These are phyloP conservation scores for Bullera alba DNA, from an alignment of 768 basidiomycete species.

Conservation along the genomic window DNA sequence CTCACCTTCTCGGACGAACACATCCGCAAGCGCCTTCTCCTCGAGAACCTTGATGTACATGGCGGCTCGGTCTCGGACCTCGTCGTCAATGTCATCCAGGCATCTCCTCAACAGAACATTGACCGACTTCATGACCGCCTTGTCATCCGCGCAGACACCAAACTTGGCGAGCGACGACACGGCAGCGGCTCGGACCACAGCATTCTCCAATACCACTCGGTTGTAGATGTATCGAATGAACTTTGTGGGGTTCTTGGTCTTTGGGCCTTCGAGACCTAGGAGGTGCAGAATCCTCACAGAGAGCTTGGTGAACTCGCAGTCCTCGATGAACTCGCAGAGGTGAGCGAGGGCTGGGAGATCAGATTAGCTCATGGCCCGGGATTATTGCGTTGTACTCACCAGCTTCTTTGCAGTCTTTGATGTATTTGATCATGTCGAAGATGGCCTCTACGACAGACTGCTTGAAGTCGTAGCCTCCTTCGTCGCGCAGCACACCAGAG, in stretches of 20 bases:
- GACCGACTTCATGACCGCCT: conserved; percentile 72
- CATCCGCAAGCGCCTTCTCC: conserved; percentile 69
- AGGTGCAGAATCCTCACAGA: conserved; percentile 94
- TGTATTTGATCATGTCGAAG: conserved; percentile 99
- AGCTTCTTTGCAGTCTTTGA: conserved; percentile 89
- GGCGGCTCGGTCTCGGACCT: conserved; percentile 94
- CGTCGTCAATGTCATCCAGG: conserved; percentile 96
- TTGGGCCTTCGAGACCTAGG: conserved; percentile 91
- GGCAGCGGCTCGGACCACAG: conserved; percentile 92
- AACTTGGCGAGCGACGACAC: conserved; percentile 94
- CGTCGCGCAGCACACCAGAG: conserved; percentile 90
- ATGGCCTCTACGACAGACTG: conserved; percentile 98
- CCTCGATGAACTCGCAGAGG: conserved; percentile 98
- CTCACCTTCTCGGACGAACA: conserved; percentile 86
- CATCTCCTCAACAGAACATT: conserved; percentile 81
- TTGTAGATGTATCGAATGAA: conserved; percentile 99
- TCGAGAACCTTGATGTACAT: conserved; percentile 81
- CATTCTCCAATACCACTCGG: conserved; percentile 95
- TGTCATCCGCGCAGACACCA: conserved; percentile 78
- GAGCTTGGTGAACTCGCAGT: conserved; percentile 98
- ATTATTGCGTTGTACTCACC: conserved; percentile 35
- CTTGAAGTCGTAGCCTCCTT: conserved; percentile 99
- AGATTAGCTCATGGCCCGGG: neutral
- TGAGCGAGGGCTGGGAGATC: conserved; percentile 72
- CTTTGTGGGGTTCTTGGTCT: conserved; percentile 91